A percentile compares a stretch with the other conserved stretches of the same genome.
Conservation (phyloP, 495 filamentous ascomycete genomes). For the Aspergillus cristatus region DNA sequence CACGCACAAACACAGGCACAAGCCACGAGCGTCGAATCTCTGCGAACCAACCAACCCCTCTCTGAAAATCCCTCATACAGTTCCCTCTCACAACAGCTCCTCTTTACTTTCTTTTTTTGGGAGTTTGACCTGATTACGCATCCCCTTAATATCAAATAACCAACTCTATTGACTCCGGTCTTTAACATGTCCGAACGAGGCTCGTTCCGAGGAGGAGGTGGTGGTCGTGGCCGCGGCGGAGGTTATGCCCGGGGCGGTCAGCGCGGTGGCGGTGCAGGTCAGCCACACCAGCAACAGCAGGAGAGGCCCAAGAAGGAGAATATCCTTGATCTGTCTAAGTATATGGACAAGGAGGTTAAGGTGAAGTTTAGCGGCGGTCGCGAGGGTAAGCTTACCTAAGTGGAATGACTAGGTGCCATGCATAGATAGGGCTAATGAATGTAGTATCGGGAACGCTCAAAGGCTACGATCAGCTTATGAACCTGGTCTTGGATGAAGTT, state of each 20-base stretch:
- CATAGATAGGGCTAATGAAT: conserved; percentile 6
- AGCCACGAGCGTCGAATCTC: no score
- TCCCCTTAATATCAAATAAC: no score
- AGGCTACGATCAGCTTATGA: conserved; percentile 96
- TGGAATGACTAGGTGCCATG: no score
- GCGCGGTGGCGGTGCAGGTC: conserved; percentile 40
- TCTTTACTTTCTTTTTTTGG: no score
- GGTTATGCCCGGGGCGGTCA: conserved; percentile 29
- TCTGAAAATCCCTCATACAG: conserved; percentile 20
- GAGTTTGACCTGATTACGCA: no score
- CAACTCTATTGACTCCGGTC: no score
- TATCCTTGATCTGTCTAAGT: conserved; percentile 88
- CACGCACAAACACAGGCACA: no score
- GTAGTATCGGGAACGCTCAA: conserved; percentile 85
- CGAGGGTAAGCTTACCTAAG: conserved; percentile 56
- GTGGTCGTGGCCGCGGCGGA: conserved; percentile 40
- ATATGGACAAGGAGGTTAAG: conserved; percentile 88
- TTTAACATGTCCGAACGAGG: conserved; percentile 62
- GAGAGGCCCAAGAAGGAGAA: conserved; percentile 96
- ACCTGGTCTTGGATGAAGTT: conserved; percentile 89
- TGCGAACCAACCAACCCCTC: no score
- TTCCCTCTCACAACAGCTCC: neutral
- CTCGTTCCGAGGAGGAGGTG: conserved; percentile 52
- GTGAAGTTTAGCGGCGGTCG: conserved; percentile 96
- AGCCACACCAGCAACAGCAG: conserved; percentile 32